Evolutionary conservation across 2,329 filamentous ascomycete species (phyloP).

Genomic region (Stachybotrys chartarum): DNA sequence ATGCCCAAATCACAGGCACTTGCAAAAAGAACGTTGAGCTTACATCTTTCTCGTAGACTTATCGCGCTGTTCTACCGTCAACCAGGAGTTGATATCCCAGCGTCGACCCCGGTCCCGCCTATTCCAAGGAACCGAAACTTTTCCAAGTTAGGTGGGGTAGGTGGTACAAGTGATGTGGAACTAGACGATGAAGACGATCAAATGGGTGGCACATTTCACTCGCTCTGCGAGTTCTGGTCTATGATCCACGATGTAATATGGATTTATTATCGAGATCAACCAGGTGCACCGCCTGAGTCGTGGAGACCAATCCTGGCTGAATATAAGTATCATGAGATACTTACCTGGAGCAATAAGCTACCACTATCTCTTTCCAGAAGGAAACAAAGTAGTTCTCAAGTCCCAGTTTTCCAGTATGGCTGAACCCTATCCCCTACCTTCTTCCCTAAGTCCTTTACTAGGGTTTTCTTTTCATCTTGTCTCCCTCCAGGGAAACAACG

Average conservation of each 20-base stretch:
- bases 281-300: constrained; percentile 1
- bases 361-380: constrained; percentile 15
- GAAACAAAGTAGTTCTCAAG: constrained; percentile 18
- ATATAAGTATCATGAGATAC: constrained; percentile 28
- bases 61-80: constrained; percentile 26
- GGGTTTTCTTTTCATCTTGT: too few relatives aligned
- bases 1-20: neutral
- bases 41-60: constrained; percentile 12
- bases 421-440: neutral
- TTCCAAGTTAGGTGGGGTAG: neutral
- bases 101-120: constrained; percentile 11
- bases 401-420: neutral
- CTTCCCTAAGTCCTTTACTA: too few relatives aligned
- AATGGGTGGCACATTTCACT: constrained; percentile 21
- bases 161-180: neutral
- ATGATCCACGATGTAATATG: constrained; percentile 26
- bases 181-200: constrained; percentile 2
- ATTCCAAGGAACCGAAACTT: constrained; percentile 8
- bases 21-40: neutral
- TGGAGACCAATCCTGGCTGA: constrained; percentile 21
- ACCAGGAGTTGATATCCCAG: constrained; percentile 17
- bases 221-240: constrained; percentile 26
- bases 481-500: neutral
- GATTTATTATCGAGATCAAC: constrained; percentile 14
- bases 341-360: constrained; percentile 27